Percentiles rank a stretch among this genome's conserved stretches.
Evolutionary conservation across 2,329 filamentous ascomycete species (phyloP).

Genomic region (Phialophora verrucosa): DNA sequence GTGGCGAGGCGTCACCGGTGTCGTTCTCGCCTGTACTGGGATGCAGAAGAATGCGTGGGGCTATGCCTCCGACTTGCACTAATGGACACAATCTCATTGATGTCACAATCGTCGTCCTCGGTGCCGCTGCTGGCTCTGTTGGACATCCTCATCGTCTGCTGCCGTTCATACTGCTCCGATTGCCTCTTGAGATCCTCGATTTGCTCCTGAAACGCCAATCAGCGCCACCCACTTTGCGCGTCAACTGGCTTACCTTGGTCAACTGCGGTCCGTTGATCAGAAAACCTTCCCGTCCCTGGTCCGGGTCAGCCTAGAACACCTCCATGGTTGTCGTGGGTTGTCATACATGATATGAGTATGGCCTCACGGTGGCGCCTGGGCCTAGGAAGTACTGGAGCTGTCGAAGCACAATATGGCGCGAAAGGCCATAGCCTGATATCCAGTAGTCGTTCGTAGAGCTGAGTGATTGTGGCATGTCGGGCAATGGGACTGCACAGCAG

Average conservation of each 20-base stretch:
- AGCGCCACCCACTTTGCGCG: constrained; percentile 3
- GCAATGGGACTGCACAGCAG: constrained; percentile 5
- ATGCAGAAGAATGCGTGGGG: constrained; percentile 22
- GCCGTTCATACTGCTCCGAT: constrained; percentile 55
- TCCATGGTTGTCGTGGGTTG: constrained; percentile 21
- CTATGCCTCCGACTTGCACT: constrained; percentile 29
- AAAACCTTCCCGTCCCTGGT: constrained; percentile 56
- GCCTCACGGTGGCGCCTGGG: constrained; percentile 53
- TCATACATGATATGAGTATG: constrained; percentile 55
- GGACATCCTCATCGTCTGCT: constrained; percentile 54
- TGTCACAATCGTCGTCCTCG: constrained; percentile 35
- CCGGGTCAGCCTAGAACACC: constrained; percentile 21
- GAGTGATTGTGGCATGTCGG: constrained; percentile 30
- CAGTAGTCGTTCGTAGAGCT: constrained; percentile 50
- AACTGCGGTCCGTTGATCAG: constrained; percentile 54
- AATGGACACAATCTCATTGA: constrained; percentile 39
- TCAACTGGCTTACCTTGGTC: constrained; percentile 48
- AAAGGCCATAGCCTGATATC: constrained; percentile 56
- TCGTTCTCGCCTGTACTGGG: constrained; percentile 29
- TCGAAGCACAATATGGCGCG: constrained; percentile 55
- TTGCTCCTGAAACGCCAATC: constrained; percentile 49
- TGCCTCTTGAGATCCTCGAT: constrained; percentile 56
- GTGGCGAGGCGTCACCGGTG: constrained; percentile 24
- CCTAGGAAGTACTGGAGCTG: constrained; percentile 58
- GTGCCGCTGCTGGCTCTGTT: constrained; percentile 24